Evolutionary conservation across 108 stramenopile species (phyloP).

Genomic region (Cyclotella baltica): DNA sequence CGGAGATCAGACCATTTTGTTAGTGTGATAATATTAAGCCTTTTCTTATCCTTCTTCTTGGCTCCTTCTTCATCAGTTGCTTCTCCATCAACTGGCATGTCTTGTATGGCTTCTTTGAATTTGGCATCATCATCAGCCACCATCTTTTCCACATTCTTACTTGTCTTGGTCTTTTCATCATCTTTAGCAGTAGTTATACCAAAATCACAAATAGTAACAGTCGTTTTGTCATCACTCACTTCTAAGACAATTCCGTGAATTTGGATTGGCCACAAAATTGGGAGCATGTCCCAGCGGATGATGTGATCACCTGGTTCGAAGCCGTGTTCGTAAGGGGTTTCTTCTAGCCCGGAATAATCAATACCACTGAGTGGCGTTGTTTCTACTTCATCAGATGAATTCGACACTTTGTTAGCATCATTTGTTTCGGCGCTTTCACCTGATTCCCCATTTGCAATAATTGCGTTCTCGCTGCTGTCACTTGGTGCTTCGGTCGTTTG

Average conservation of each 20-base stretch:
- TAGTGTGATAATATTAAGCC: conserved; percentile 46
- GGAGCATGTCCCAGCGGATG: conserved; percentile 63
- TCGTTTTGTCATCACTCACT: conserved; percentile 42
- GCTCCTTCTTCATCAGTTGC: background rate
- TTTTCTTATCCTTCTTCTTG: conserved; percentile 22
- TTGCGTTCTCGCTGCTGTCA: background rate
- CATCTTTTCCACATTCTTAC: conserved; percentile 15
- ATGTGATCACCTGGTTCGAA: conserved; percentile 67
- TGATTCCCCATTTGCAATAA: background rate
- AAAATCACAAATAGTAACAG: conserved; percentile 61
- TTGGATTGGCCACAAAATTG: conserved; percentile 63
- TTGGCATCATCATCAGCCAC: conserved; percentile 36
- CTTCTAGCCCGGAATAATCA: conserved; percentile 21
- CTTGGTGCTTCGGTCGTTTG: background rate
- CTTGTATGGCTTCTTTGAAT: conserved; percentile 30
- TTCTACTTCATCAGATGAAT: background rate
- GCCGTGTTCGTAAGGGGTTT: conserved; percentile 54
- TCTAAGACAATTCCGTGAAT: conserved; percentile 67
- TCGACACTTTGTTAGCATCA: background rate
- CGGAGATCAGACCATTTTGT: conserved; percentile 48
- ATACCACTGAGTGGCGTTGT: background rate
- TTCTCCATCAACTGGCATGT: background rate
- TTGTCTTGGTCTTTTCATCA: conserved; percentile 2
- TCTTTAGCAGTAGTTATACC: conserved; percentile 50
- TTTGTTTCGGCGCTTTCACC: background rate